phyloP scores from a whole-genome alignment of 306 rosid species.

The Begonia fuchsioides region DNA sequence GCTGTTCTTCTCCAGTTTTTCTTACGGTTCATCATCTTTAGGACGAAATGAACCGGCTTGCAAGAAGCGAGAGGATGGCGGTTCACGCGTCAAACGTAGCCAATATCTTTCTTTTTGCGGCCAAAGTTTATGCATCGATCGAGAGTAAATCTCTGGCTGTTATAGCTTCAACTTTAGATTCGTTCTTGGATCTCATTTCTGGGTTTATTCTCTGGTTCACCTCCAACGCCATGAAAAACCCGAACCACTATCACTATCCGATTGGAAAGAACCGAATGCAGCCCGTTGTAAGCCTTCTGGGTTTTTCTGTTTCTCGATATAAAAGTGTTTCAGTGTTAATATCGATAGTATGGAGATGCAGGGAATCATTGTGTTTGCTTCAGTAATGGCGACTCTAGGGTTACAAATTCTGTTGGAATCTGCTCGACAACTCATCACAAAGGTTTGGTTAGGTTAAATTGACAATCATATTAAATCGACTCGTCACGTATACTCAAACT shows the following conservation, averaged over 20 bases:
- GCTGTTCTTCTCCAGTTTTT: neutral
- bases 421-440: constrained; percentile 37
- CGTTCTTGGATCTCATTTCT: constrained; percentile 81
- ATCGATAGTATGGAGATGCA: constrained; percentile 6
- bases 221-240: constrained; percentile 63
- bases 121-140: constrained; percentile 68
- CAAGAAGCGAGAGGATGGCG: constrained; percentile 44
- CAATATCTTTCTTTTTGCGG: constrained; percentile 55
- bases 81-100: constrained; percentile 59
- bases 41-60: constrained; percentile 42
- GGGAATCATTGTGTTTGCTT: constrained; percentile 88
- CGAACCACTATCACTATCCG: constrained; percentile 56
- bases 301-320: too few species aligned
- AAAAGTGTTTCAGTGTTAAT: too few species aligned
- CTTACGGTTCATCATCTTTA: neutral
- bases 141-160: constrained; percentile 82
- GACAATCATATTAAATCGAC: too few species aligned
- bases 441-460: too few species aligned
- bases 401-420: constrained; percentile 76
- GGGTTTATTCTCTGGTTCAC: constrained; percentile 94
- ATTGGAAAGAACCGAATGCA: constrained; percentile 90
- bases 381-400: constrained; percentile 93
- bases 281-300: constrained; percentile 51
- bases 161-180: constrained; percentile 88
- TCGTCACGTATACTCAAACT: too few species aligned